Percentiles rank a stretch among this genome's conserved stretches.
Conservation (phyloP, 345 rosid species). For the Hibiscus trionum region DNA sequence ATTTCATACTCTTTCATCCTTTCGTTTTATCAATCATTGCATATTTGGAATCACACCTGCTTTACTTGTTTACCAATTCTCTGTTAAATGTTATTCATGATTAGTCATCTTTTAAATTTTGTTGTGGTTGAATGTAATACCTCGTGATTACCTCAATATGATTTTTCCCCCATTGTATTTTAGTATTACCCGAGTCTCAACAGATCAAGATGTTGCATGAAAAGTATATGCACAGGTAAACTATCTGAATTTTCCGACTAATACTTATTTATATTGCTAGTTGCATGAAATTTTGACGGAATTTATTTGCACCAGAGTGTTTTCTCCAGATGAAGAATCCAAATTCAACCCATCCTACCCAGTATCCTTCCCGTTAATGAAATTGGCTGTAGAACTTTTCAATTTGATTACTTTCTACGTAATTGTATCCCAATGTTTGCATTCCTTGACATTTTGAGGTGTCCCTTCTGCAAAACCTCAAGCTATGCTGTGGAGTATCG, state of each 20-base stretch:
- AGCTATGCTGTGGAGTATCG: conserved; percentile 95
- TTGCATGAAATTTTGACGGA: conserved; percentile 10
- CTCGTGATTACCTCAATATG: conserved; percentile 6
- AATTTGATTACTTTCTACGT: background rate
- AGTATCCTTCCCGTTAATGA: conserved; percentile 65
- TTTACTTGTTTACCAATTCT: background rate
- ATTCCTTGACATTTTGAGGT: conserved; percentile 59
- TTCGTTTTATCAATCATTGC: background rate
- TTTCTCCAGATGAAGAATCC: conserved; percentile 99
- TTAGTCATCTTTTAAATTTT: background rate
- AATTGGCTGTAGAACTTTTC: conserved; percentile 1
- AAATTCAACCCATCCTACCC: conserved; percentile 80
- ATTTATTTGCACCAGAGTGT: conserved; percentile 57
- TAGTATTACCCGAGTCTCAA: conserved; percentile 95
- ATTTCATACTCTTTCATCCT: conserved; percentile 8
- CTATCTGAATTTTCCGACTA: background rate
- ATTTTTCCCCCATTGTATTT: conserved; percentile 17
- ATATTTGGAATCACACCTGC: background rate
- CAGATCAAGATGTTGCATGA: conserved; percentile 89
- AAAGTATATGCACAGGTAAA: conserved; percentile 95
- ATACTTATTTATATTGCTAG: background rate
- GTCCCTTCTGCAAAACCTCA: conserved; percentile 94
- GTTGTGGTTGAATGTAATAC: background rate
- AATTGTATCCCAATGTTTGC: background rate
- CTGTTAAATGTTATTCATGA: background rate